Percentiles rank a stretch among this genome's conserved stretches.
phyloP scores from a whole-genome alignment of 1,284 basidiomycete genomes.

The Ustanciosporium gigantosporum region DNA sequence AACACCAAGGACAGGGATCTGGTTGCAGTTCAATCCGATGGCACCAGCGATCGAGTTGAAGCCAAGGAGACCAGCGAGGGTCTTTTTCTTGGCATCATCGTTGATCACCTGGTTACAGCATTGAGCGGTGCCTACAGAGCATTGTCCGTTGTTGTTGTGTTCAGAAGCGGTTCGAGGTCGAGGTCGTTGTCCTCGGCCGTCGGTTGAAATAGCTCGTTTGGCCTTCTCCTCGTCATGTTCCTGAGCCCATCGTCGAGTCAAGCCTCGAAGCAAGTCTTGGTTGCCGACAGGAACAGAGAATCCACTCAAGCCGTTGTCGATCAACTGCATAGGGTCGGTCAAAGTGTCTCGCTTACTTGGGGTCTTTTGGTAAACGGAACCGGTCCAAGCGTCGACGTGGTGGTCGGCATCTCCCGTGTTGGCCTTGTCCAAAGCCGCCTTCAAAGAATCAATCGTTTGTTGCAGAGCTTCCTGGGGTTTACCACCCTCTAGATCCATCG shows the following conservation, averaged over 20 bases:
- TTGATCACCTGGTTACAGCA: conserved; percentile 44
- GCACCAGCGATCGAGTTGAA: conserved; percentile 34
- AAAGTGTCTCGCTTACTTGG: conserved; percentile 3
- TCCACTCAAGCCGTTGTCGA: conserved; percentile 12
- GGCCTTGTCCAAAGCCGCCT: conserved; percentile 26
- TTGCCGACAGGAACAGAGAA: conserved; percentile 28
- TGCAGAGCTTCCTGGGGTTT: conserved; percentile 24
- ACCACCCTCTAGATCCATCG: conserved; percentile 45
- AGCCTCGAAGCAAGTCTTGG: conserved; percentile 20
- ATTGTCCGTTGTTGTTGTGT: conserved; percentile 43
- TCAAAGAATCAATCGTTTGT: conserved; percentile 21
- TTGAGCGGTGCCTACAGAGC: conserved; percentile 33
- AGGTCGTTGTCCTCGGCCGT: conserved; percentile 33
- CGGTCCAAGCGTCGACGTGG: conserved; percentile 33
- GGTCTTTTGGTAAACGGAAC: conserved; percentile 21
- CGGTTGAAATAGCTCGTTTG: conserved; percentile 17
- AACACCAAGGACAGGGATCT: conserved; percentile 33
- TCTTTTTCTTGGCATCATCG: conserved; percentile 43
- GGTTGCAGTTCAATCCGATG: conserved; percentile 42
- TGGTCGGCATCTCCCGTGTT: conserved; percentile 26
- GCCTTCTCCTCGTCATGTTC: conserved; percentile 33
- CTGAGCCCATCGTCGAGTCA: conserved; percentile 18
- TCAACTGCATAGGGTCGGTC: conserved; percentile 11
- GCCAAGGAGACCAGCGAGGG: conserved; percentile 35
- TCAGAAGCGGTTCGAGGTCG: conserved; percentile 12